A percentile compares a stretch with the other conserved stretches of the same genome.
Evolutionary conservation across 352 stramenopile genomes (phyloP).

Genomic region (Pythium rhizo-oryzae): DNA sequence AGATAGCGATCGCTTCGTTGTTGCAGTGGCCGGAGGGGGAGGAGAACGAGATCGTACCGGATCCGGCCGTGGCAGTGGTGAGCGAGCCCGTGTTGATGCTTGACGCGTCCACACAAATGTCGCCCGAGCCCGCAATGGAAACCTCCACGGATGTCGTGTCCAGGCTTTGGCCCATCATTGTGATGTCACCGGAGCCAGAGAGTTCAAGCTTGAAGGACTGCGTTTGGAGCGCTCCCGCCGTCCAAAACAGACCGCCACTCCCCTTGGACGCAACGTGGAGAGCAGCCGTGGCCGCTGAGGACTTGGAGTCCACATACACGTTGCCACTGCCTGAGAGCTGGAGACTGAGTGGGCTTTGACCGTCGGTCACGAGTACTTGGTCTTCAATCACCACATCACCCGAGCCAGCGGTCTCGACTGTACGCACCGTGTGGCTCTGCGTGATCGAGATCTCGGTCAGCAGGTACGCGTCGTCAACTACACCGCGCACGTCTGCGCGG

Average conservation of each 20-base stretch:
- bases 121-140: conserved; percentile 21
- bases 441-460: conserved; percentile 27
- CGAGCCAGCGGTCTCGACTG: conserved; percentile 9
- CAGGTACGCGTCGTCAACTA: conserved; percentile 21
- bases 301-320: conserved; percentile 20
- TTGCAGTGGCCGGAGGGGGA: conserved; percentile 6
- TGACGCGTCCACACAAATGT: conserved; percentile 21
- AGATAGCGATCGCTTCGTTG: conserved; percentile 12
- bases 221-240: neutral
- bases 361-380: conserved; percentile 18
- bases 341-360: conserved; percentile 3
- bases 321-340: conserved; percentile 20
- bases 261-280: conserved; percentile 6
- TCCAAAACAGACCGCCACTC: conserved; percentile 23
- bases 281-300: neutral
- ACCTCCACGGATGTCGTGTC: conserved; percentile 1
- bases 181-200: conserved; percentile 22
- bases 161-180: conserved; percentile 1
- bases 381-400: conserved; percentile 29
- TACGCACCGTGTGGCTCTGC: conserved; percentile 8
- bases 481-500: neutral
- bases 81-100: conserved; percentile 13
- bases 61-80: conserved; percentile 5
- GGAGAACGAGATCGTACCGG: conserved; percentile 23
- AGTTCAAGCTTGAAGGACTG: conserved; percentile 17